phyloP scores from a whole-genome alignment of 495 filamentous ascomycete genomes.

The Choiromyces venosus region DNA sequence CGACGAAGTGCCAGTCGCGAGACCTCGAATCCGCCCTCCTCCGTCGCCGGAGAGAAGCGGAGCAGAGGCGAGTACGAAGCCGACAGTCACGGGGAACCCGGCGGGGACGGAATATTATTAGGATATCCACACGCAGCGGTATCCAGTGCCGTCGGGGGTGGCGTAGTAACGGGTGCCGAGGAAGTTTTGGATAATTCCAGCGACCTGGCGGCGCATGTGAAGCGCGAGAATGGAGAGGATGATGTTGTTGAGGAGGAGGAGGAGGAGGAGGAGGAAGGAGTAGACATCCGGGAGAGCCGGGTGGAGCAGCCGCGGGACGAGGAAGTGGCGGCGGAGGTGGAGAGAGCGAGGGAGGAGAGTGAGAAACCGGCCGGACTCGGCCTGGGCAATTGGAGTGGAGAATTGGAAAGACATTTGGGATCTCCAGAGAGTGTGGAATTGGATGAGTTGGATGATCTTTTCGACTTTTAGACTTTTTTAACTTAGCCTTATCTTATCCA shows the following conservation, averaged over 20 bases:
- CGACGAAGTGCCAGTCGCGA: conserved; percentile 50
- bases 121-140: conserved; percentile 28
- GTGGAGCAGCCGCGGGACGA: conserved; percentile 16
- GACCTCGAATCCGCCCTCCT: conserved; percentile 51
- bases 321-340: conserved; percentile 27
- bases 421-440: conserved; percentile 86
- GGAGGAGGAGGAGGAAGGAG: conserved; percentile 9
- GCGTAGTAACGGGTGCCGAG: conserved; percentile 41
- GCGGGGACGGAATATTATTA: conserved; percentile 48
- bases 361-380: conserved; percentile 46
- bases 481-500: neutral
- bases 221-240: conserved; percentile 13
- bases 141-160: neutral
- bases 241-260: conserved; percentile 33
- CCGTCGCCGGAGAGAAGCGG: conserved; percentile 36
- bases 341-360: conserved; percentile 21
- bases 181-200: conserved; percentile 38
- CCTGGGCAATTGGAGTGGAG: conserved; percentile 50
- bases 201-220: conserved; percentile 10
- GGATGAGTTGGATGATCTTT: conserved; percentile 85
- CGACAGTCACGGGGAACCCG: conserved; percentile 49
- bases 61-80: conserved; percentile 41
- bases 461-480: conserved; percentile 54
- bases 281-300: neutral
- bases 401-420: conserved; percentile 60